Base-by-base conservation (phyloP, 2,329 filamentous ascomycete species). In the Delphinella strobiligena region DNA sequence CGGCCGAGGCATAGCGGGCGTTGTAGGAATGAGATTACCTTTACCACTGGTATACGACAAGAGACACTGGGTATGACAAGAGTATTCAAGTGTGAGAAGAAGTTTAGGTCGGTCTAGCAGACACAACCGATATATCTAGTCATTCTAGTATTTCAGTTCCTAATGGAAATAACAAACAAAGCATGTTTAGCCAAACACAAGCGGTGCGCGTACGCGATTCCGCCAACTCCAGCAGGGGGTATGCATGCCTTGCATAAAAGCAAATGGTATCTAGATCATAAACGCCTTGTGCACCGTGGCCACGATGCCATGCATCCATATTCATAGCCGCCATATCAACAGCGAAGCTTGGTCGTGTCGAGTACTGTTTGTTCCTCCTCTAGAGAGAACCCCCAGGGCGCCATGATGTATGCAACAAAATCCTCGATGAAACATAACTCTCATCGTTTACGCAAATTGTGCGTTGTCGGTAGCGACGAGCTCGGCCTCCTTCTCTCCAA, bases 401-500 rank as follows among this genome's bases (percentile, higher is more conserved):
- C 22, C 22, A 27, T 27, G 22, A 27, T 27, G 22, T 12, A 27
- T 27, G n/a, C n/a, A n/a, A n/a, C n/a, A n/a, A n/a, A n/a, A n/a
- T n/a, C n/a, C n/a, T n/a, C n/a, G n/a, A n/a, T n/a, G n/a, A n/a
- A n/a, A n/a, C n/a, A n/a, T n/a, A n/a, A n/a, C n/a, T n/a, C n/a
- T n/a, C n/a, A n/a, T 37, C 15, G 12, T 24, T 42, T 44, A 49
- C 3, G 19, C 46, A 31, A 46, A 42, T 36, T 45, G 40, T 3
- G 34, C 46, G 15, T 43, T 44, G 12, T 31, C 45, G 27, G 40
- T 38, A 31, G 38, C 34, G 3, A 27, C 22, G 12, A 27, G 22
- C 22, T 27, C 22, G 22, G 22, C 22, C 22, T 27, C 47, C 38
- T 47, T 49, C 45, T 49, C 48, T 10, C 38, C 45, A 34, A 30